These are phyloP conservation scores for Ceratocystis cacaofunesta DNA, from an alignment of 2,329 filamentous ascomycete genomes.

Conservation along the genomic window DNA sequence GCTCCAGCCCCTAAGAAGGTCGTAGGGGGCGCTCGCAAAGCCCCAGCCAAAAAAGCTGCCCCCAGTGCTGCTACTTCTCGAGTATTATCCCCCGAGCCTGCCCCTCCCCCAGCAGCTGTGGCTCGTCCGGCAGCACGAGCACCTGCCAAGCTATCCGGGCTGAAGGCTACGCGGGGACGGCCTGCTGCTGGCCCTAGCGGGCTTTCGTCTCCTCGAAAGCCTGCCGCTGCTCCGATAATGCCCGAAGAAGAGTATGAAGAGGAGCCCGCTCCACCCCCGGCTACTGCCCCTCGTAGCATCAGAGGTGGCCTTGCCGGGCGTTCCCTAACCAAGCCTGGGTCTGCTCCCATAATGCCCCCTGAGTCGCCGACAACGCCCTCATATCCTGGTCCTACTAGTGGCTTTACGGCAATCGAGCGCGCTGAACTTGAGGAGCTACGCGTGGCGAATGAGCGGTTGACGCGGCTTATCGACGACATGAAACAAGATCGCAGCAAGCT, in stretches of 20 bases:
- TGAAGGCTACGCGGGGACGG: constrained; percentile 47
- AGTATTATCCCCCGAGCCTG: constrained; percentile 20
- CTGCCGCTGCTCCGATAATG: constrained; percentile 33
- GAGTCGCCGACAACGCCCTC: constrained; percentile 38
- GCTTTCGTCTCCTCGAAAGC: constrained; percentile 38
- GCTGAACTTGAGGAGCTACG: constrained; percentile 87
- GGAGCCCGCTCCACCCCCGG: constrained; percentile 37
- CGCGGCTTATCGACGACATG: constrained; percentile 62
- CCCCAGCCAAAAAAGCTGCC: constrained; percentile 32
- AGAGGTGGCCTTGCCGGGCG: constrained; percentile 73
- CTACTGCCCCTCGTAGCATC: constrained; percentile 47
- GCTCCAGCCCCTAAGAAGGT: constrained; percentile 35
- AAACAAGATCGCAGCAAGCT: constrained; percentile 69
- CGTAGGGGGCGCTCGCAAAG: constrained; percentile 29
- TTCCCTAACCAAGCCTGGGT: constrained; percentile 61
- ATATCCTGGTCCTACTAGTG: constrained; percentile 30
- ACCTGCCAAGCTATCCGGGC: constrained; percentile 38
- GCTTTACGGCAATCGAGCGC: constrained; percentile 63
- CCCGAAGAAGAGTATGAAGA: constrained; percentile 43
- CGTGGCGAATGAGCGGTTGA: constrained; percentile 63
- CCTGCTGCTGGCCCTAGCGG: constrained; percentile 36
- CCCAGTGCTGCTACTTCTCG: constrained; percentile 24
- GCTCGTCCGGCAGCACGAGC: constrained; percentile 43
- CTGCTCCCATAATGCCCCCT: constrained; percentile 35
- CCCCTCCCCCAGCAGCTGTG: constrained; percentile 28